Evolutionary conservation across 768 basidiomycete genomes (phyloP), one percentile per base, ranked within the genome.

Genomic region (Pilatotrama ljubarskyi): DNA sequence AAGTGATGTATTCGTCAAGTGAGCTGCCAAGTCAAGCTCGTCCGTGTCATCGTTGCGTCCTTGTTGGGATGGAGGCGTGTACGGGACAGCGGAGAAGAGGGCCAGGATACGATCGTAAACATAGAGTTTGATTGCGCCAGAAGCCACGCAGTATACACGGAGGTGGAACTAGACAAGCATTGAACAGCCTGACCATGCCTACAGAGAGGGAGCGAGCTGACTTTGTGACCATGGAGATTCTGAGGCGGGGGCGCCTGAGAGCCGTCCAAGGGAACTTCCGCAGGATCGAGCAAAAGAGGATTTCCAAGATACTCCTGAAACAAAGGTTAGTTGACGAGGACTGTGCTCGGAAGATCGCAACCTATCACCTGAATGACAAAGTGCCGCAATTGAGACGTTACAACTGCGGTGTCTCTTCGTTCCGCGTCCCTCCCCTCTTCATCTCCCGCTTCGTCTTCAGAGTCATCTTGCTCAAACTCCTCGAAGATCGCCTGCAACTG

Each of bases 1-100:
- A 14, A 97, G 78, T 18, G 90, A 93, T 0, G 95, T 95, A 69
- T 98, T 99, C 44, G 96, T 98, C 18, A 98, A 78, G 74, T 98
- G 95, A 3, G 89, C 82, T 7, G 75, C 66, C 14, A 98, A 80
- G 69, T 91, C 80, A 14, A 84, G 62, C 1, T 55, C 66, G 1
- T 67, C 71, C 29, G 61, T 66, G 40, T 66, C 61, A 2, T 68
- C 67, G n/a, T 72, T 67, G 11, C 65, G 10, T n/a, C 10, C 44
- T 25, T 60, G 49, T 15, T 47, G 51, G n/a, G 49, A 57, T 64
- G 26, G 91, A 0, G 69, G 40, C 0, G 67, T 59, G 70, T 95
- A 98, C 1, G 90, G 84, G 8, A 80, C 78, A 1, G 87, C 78
- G 2, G 96, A 90, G 73, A 98, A 98, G 2, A 99, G 77, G 3